Percentiles rank a stretch among this genome's conserved stretches.
Evolutionary conservation across 306 rosid species (phyloP).

Genomic region (Echinosophora koreensis): DNA sequence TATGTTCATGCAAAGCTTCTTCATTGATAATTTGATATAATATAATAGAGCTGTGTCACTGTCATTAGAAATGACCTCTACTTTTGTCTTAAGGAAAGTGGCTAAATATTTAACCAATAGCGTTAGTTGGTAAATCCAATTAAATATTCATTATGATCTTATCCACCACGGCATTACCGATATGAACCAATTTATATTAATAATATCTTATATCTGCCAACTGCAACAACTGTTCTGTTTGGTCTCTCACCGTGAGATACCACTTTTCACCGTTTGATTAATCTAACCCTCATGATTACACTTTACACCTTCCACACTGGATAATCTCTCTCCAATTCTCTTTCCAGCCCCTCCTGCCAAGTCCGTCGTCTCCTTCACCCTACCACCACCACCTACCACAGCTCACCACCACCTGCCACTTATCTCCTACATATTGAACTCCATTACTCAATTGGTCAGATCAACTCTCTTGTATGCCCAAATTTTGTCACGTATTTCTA

Average conservation of each 20-base stretch:
- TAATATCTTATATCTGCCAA: constrained; percentile 14
- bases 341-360: too few relatives aligned
- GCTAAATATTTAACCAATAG: not conserved
- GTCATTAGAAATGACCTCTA: not conserved
- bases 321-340: too few relatives aligned
- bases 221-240: constrained; percentile 3
- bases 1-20: not conserved
- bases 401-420: too few relatives aligned
- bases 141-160: constrained; percentile 29
- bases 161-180: constrained; percentile 30
- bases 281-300: too few relatives aligned
- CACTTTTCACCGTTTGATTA: too few relatives aligned
- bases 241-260: too few relatives aligned
- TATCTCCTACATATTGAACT: constrained; percentile 12
- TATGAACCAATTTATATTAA: constrained; percentile 1
- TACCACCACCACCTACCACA: too few relatives aligned
- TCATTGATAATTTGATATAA: not conserved
- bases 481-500: constrained; percentile 9
- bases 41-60: not conserved
- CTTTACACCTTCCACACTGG: too few relatives aligned
- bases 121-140: not conserved
- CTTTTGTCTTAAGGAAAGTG: not conserved
- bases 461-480: constrained; percentile 12
- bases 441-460: constrained; percentile 12
- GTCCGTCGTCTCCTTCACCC: too few relatives aligned